Conservation (phyloP, 2,329 filamentous ascomycete species). For the Alternaria sp. region DNA sequence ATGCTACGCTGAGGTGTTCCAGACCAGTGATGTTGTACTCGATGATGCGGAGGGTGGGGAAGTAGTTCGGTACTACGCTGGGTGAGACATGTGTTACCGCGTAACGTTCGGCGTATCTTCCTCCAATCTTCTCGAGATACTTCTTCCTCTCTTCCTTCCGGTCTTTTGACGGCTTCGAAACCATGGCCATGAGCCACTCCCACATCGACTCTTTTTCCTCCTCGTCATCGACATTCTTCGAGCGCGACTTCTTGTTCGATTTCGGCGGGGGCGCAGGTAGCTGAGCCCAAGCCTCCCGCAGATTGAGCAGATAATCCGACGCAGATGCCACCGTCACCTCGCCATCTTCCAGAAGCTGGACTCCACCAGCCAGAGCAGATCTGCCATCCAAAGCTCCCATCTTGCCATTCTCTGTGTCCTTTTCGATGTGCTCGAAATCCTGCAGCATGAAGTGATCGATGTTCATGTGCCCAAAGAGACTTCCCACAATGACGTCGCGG, state of each 20-base stretch:
- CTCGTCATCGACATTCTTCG: conserved; percentile 16
- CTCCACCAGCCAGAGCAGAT: conserved; percentile 35
- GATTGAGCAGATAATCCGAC: conserved; percentile 78
- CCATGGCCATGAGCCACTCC: conserved; percentile 24
- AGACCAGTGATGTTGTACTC: conserved; percentile 91
- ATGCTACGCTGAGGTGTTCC: conserved; percentile 54
- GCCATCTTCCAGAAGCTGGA: conserved; percentile 44
- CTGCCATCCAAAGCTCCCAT: conserved; percentile 41
- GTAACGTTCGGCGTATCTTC: conserved; percentile 83
- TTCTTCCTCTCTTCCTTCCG: conserved; percentile 58
- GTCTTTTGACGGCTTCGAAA: conserved; percentile 20
- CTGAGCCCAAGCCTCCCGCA: conserved; percentile 78
- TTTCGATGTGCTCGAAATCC: conserved; percentile 77
- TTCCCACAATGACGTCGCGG: conserved; percentile 82
- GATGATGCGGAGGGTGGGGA: conserved; percentile 85
- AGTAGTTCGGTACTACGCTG: conserved; percentile 91
- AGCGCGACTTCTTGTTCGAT: conserved; percentile 21
- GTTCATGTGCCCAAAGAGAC: conserved; percentile 95
- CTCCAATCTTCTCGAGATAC: conserved; percentile 73
- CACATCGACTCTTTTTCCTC: conserved; percentile 29
- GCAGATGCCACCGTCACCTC: conserved; percentile 70
- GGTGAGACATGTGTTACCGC: conserved; percentile 80
- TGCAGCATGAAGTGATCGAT: conserved; percentile 96
- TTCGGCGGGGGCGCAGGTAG: conserved; percentile 61
- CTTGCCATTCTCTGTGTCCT: conserved; percentile 56